Conservation (phyloP, 1,139 yeast genomes). For the Komagataea norvegica region DNA sequence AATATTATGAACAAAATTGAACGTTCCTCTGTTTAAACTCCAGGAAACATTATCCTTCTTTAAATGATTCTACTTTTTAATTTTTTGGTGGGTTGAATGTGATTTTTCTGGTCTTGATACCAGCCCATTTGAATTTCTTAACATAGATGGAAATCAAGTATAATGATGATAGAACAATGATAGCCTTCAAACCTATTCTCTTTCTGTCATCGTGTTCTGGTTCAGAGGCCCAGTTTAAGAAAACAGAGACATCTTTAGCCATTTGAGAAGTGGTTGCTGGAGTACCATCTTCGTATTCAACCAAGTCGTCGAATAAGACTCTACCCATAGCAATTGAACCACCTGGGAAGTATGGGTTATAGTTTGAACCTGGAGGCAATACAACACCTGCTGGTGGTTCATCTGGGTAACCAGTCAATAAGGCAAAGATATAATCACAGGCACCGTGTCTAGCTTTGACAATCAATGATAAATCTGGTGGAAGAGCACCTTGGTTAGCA, state of each 20-base stretch:
- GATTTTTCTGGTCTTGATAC: constrained; percentile 92
- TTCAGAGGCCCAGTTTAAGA: constrained; percentile 97
- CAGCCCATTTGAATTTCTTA: constrained; percentile 98
- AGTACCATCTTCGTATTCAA: constrained; percentile 98
- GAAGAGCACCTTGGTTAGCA: constrained; percentile 98
- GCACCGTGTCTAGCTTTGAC: constrained; percentile 99
- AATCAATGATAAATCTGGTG: constrained; percentile 95
- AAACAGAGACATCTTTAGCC: constrained; percentile 96
- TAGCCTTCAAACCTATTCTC: constrained; percentile 92
- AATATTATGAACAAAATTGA: constrained; percentile 4
- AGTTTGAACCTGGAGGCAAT: constrained; percentile 90
- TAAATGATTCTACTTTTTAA: constrained; percentile 2
- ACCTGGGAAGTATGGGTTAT: constrained; percentile 99
- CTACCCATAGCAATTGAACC: constrained; percentile 99
- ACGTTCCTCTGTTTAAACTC: background rate
- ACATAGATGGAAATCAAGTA: constrained; percentile 86
- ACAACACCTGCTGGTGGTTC: constrained; percentile 97
- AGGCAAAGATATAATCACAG: constrained; percentile 87
- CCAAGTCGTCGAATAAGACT: constrained; percentile 93
- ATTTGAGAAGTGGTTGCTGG: constrained; percentile 98
- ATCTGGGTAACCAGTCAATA: constrained; percentile 98
- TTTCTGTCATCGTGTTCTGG: constrained; percentile 99
- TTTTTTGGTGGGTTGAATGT: constrained; percentile 87
- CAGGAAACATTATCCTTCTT: background rate
- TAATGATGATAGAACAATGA: constrained; percentile 72